Conservation (phyloP, 2,329 filamentous ascomycete species). For the Akanthomyces muscarius region DNA sequence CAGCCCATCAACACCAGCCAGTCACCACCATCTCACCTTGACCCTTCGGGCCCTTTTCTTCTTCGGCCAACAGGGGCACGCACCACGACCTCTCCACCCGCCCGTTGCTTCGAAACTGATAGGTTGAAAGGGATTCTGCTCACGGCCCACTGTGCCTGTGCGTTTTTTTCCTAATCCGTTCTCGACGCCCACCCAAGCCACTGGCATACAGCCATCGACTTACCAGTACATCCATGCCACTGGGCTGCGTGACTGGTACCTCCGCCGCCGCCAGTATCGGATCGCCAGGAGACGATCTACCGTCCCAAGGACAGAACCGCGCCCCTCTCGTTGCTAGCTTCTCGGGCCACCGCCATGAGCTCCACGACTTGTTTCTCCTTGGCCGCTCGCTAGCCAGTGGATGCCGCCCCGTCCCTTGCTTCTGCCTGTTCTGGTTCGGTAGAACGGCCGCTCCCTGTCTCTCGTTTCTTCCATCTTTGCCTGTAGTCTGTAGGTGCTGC, state of each 20-base stretch:
- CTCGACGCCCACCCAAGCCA: conserved; percentile 1
- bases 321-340: not conserved
- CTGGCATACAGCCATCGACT: not conserved
- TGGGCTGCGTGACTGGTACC: not conserved
- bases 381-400: not conserved
- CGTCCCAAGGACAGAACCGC: not conserved
- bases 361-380: conserved; percentile 26
- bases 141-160: no score
- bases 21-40: not conserved
- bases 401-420: conserved; percentile 9
- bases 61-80: not conserved
- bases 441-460: conserved; percentile 24
- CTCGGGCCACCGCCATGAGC: not conserved
- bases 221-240: not conserved
- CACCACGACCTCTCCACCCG: not conserved
- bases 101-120: conserved; percentile 10
- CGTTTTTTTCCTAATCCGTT: not conserved
- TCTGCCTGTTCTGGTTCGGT: conserved; percentile 27
- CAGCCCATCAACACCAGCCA: not conserved
- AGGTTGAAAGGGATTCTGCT: not conserved
- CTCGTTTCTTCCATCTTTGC: conserved; percentile 22
- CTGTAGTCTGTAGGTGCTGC: not conserved
- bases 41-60: not conserved
- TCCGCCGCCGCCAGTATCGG: conserved; percentile 9
- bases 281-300: conserved; percentile 4